Percentiles rank a stretch among this genome's conserved stretches.
These are phyloP conservation scores for Rhizopogon vulgaris DNA, from an alignment of 768 basidiomycete species.

Conservation along the genomic window DNA sequence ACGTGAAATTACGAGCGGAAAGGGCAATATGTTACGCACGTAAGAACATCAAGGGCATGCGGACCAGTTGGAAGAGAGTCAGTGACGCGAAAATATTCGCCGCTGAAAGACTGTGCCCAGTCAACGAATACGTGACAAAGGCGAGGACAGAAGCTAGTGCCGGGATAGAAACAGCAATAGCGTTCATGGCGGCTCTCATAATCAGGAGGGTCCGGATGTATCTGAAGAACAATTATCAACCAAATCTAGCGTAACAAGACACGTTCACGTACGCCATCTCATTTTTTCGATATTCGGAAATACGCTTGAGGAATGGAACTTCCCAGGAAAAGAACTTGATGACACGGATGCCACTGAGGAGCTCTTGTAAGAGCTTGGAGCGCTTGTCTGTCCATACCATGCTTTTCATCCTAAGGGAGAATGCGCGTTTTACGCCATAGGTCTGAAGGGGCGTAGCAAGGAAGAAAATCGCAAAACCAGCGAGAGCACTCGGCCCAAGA, in stretches of 20 bases:
- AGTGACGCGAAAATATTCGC: conserved; percentile 80
- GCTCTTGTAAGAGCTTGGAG: conserved; percentile 83
- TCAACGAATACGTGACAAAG: conserved; percentile 70
- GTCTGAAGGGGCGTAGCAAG: conserved; percentile 71
- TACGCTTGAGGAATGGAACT: conserved; percentile 66
- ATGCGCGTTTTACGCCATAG: conserved; percentile 60
- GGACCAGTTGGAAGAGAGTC: conserved; percentile 76
- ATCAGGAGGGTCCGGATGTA: conserved; percentile 64
- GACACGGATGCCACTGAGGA: conserved; percentile 84
- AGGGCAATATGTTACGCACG: conserved; percentile 24
- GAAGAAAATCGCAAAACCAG: conserved; percentile 58
- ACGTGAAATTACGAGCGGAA: conserved; percentile 3
- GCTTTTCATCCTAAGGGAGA: conserved; percentile 54
- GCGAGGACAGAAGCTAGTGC: conserved; percentile 72
- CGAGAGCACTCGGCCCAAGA: conserved; percentile 55
- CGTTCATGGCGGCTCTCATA: conserved; percentile 60
- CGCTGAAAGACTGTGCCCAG: conserved; percentile 63
- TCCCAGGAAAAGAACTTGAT: conserved; percentile 95
- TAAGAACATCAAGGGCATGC: conserved; percentile 75
- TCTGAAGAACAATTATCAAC: conserved; percentile 22
- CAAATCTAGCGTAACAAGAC: conserved; percentile 2
- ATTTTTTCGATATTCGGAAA: conserved; percentile 60
- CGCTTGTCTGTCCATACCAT: conserved; percentile 92
- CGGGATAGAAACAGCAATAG: conserved; percentile 67
- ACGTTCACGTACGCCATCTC: conserved; percentile 53